Base-by-base conservation (phyloP, 2,329 filamentous ascomycete species). In the Aspergillus transmontanensis region DNA sequence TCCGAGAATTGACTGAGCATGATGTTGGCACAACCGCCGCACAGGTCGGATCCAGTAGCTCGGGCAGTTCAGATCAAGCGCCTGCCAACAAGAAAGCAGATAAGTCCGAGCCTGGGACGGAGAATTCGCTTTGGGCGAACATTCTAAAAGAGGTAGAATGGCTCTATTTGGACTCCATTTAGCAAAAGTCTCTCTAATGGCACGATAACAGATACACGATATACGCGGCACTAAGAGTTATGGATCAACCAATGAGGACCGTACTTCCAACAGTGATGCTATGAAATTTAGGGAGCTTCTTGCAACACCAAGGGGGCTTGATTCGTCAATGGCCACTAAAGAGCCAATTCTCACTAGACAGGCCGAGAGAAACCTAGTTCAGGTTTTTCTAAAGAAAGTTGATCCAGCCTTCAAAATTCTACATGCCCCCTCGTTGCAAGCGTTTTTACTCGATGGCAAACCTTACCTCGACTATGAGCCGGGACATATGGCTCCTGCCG, bases 371-470 rank as follows among this genome's bases (percentile, higher is more conserved):
- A 67, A 60, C 11, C 60, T 76, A 12, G 70, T 64, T 46, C 68
- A 73, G 6, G 64, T 74, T 7, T 77, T 69, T 54, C 19, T 75
- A 14, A 55, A 60, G 2, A 72, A 70, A 32, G 70, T 76, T 16
- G 72, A 77, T 57, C 75, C 74, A 4, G 57, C 74, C 7, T 74
- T 76, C 58, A 76, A 75, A 57, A 68, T 76, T 11, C 41, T 76
- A 6, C 74, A 76, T 61, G 62, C 69, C 6, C 73, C 74, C 11
- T 72, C 72, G 6, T 58, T 77, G 30, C 60, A 68, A 36, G 67
- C 66, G 2, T 73, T 68, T 36, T 55, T 77, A n/a, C 59, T 65
- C 1, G 67, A 72, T 14, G 68, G 66, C 4, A 66, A 71, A 39
- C 70, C 67, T 2, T 77, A 76, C 59, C 69, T 75, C 6, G 66